These are phyloP conservation scores for Endocladia muricata DNA, from an alignment of 31 red algal species.

Conservation along the genomic window DNA sequence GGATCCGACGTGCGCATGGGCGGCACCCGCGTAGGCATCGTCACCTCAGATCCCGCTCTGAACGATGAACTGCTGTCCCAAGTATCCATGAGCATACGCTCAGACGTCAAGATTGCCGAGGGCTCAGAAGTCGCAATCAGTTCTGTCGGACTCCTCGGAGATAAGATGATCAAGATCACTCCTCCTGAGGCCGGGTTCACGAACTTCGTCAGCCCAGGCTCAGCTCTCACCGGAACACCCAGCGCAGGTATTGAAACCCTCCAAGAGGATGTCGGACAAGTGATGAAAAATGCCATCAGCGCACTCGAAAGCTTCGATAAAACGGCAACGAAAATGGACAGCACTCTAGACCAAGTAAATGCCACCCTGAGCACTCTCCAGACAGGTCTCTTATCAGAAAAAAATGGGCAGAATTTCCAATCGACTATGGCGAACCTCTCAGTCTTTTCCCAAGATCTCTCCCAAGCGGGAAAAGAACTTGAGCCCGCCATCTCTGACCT, in stretches of 20 bases:
- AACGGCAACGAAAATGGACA: too few species aligned
- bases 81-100: background rate
- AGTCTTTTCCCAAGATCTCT: background rate
- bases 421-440: constrained; percentile 6
- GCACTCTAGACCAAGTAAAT: too few species aligned
- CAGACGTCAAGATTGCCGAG: constrained; percentile 8
- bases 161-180: constrained; percentile 17
- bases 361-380: too few species aligned
- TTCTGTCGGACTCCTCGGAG: constrained; percentile 3
- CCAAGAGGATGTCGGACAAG: background rate
- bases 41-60: background rate
- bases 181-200: background rate
- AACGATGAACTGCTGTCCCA: background rate
- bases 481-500: constrained; percentile 7
- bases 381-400: too few species aligned
- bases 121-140: background rate
- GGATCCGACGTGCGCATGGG: constrained; percentile 17
- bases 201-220: background rate
- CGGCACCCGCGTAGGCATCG: constrained; percentile 1
- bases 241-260: constrained; percentile 2
- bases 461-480: background rate
- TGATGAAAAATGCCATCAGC: too few species aligned
- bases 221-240: background rate
- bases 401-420: too few species aligned
- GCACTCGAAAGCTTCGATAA: too few species aligned